phyloP scores from a whole-genome alignment of 371 early-diverging fungal genomes.

The Mucor velutinosus region DNA sequence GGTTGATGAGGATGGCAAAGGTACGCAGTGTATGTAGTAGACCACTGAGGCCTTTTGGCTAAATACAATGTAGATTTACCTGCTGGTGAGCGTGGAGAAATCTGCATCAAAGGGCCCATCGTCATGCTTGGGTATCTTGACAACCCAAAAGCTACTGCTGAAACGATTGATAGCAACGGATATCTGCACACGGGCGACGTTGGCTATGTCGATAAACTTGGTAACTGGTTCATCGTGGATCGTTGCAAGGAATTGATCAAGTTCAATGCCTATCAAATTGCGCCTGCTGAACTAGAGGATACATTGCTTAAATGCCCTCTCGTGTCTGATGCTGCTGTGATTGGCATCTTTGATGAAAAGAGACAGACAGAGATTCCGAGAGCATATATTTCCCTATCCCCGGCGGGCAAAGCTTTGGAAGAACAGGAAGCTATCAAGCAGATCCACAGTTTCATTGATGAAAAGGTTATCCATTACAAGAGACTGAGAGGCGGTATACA shows the following conservation, averaged over 20 bases:
- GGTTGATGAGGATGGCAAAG: slow-evolving; percentile 7
- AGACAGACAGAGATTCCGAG: slow-evolving; percentile 72
- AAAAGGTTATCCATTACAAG: slow-evolving; percentile 55
- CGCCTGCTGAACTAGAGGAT: slow-evolving; percentile 22
- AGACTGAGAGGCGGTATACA: slow-evolving; percentile 77
- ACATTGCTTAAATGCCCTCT: slow-evolving; percentile 62
- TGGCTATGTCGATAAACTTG: slow-evolving; percentile 54
- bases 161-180: slow-evolving; percentile 60
- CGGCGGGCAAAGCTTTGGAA: background rate
- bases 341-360: slow-evolving; percentile 54
- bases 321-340: slow-evolving; percentile 73
- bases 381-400: slow-evolving; percentile 64
- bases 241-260: slow-evolving; percentile 71
- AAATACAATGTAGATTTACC: slow-evolving; percentile 31
- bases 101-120: slow-evolving; percentile 78
- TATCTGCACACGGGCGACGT: slow-evolving; percentile 85
- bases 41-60: too few species aligned
- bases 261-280: slow-evolving; percentile 57
- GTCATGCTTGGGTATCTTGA: slow-evolving; percentile 71
- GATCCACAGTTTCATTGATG: slow-evolving; percentile 6
- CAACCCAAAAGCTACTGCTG: slow-evolving; percentile 60
- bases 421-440: background rate
- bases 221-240: slow-evolving; percentile 60
- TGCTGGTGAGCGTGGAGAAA: slow-evolving; percentile 59
- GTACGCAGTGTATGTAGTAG: background rate